Evolutionary conservation across 1,139 yeast genomes (phyloP).

Genomic region (Scheffersomyces stambukii): DNA sequence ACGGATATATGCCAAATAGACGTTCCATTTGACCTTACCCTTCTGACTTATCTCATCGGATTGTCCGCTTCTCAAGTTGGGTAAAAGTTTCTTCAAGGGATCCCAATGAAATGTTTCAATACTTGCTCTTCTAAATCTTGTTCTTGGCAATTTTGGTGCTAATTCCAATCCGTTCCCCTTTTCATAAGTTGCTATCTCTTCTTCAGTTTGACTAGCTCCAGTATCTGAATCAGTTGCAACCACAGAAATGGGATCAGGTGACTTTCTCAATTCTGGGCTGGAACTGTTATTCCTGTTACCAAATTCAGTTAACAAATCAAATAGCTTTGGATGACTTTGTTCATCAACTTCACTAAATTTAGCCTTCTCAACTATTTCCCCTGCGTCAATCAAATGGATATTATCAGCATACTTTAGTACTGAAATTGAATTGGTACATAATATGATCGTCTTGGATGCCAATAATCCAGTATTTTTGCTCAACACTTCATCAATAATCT

Average conservation of each 20-base stretch:
- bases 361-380: slow-evolving; percentile 25
- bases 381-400: slow-evolving; percentile 22
- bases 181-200: neutral
- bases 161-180: neutral
- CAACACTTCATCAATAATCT: slow-evolving; percentile 40
- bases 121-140: slow-evolving; percentile 19
- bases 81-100: slow-evolving; percentile 22
- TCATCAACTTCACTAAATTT: slow-evolving; percentile 14
- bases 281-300: slow-evolving; percentile 8
- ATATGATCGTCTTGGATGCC: slow-evolving; percentile 23
- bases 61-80: slow-evolving; percentile 20
- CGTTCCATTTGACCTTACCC: slow-evolving; percentile 26
- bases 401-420: slow-evolving; percentile 25
- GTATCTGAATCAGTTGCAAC: neutral
- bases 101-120: slow-evolving; percentile 31
- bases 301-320: slow-evolving; percentile 21
- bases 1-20: slow-evolving; percentile 24
- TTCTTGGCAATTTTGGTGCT: neutral
- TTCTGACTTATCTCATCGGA: slow-evolving; percentile 20
- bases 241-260: neutral
- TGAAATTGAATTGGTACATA: slow-evolving; percentile 29
- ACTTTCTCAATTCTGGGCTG: no score
- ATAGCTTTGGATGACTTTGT: slow-evolving; percentile 21
- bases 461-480: slow-evolving; percentile 22
- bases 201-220: neutral